Evolutionary conservation across 1,139 yeast genomes (phyloP).

Genomic region (Yamadazyma membranifaciens): DNA sequence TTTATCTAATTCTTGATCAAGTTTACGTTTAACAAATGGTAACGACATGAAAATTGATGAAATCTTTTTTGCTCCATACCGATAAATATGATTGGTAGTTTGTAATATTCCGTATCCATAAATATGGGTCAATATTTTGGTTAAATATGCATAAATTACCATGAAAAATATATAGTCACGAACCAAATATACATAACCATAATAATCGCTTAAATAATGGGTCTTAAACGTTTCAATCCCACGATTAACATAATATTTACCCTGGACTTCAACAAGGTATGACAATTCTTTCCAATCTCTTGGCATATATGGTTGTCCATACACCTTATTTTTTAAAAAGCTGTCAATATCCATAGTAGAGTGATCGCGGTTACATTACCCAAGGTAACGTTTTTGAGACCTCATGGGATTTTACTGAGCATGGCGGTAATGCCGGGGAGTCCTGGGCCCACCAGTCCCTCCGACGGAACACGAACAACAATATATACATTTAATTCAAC

Average conservation of each 20-base stretch:
- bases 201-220: slow-evolving; percentile 12
- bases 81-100: slow-evolving; percentile 13
- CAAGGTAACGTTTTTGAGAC: neutral
- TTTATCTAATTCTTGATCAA: slow-evolving; percentile 56
- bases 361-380: neutral
- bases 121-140: slow-evolving; percentile 14
- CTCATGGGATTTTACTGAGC: too few species aligned
- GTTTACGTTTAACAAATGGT: slow-evolving; percentile 56
- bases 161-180: slow-evolving; percentile 28
- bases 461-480: too few species aligned
- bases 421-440: too few species aligned
- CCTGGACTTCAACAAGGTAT: slow-evolving; percentile 5
- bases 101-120: slow-evolving; percentile 42
- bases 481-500: slow-evolving; percentile 9
- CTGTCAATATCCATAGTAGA: neutral
- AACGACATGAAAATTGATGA: slow-evolving; percentile 41
- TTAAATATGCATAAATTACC: slow-evolving; percentile 16
- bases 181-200: slow-evolving; percentile 18
- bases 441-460: too few species aligned
- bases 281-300: slow-evolving; percentile 10
- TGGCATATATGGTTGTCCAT: slow-evolving; percentile 17
- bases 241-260: neutral
- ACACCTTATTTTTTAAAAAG: slow-evolving; percentile 5
- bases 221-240: slow-evolving; percentile 3
- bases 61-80: slow-evolving; percentile 13